Conservation (phyloP, 108 stramenopile species). For the Nitzschia putrida region DNA sequence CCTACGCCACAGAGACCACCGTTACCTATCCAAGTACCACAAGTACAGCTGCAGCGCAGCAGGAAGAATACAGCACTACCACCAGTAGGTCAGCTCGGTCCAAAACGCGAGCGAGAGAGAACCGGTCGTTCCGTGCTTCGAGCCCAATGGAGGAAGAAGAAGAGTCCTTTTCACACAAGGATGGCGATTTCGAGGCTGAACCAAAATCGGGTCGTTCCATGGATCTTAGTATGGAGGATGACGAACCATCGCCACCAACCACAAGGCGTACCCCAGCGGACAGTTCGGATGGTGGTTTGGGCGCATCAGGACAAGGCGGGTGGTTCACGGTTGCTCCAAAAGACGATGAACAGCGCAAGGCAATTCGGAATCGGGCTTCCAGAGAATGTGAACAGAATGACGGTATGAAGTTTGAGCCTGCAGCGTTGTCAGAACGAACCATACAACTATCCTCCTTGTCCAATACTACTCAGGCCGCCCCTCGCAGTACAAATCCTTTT, state of each 20-base stretch:
- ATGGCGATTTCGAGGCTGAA: background rate
- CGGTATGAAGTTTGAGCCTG: conserved; percentile 8
- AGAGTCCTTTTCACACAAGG: background rate
- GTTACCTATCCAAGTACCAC: no score
- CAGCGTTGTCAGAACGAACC: background rate
- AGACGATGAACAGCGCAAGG: conserved; percentile 24
- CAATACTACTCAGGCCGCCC: background rate
- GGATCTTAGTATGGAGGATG: background rate
- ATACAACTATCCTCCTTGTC: background rate
- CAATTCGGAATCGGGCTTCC: conserved; percentile 18
- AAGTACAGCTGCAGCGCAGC: no score
- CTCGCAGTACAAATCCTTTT: background rate
- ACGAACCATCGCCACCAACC: background rate
- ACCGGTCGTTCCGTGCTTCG: background rate
- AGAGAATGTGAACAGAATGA: conserved; percentile 5
- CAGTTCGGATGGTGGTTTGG: background rate
- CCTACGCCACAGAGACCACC: no score
- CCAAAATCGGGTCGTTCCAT: background rate
- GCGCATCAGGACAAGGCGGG: conserved; percentile 14
- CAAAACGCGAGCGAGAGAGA: background rate
- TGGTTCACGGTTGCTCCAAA: conserved; percentile 37
- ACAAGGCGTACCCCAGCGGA: background rate
- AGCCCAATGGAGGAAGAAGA: background rate
- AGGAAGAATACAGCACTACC: no score
- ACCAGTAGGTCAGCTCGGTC: background rate